Conservation (phyloP, 768 basidiomycete species). For the Gautieria morchelliformis region DNA sequence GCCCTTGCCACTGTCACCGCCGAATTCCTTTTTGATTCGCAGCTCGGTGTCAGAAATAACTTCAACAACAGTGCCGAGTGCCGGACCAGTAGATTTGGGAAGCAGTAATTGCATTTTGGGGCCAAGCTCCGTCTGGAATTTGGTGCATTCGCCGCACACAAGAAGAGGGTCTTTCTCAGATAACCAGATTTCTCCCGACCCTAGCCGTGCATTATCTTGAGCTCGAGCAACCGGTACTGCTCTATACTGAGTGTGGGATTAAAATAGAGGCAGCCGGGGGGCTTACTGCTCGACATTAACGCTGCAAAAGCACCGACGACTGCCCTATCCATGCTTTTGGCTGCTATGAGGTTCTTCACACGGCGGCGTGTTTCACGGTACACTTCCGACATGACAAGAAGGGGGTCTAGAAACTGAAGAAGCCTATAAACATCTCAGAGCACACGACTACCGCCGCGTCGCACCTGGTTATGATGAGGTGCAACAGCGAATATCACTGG, state of each 20-base stretch:
- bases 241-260: constrained; percentile 9
- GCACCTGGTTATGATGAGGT: constrained; percentile 85
- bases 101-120: constrained; percentile 83
- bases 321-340: constrained; percentile 74
- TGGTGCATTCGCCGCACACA: constrained; percentile 75
- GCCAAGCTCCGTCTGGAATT: constrained; percentile 61
- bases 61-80: constrained; percentile 75
- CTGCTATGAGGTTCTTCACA: constrained; percentile 83
- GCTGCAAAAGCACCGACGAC: constrained; percentile 74
- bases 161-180: constrained; percentile 70
- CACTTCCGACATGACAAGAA: constrained; percentile 77
- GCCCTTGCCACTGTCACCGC: constrained; percentile 68
- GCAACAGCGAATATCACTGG: constrained; percentile 91
- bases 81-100: constrained; percentile 67
- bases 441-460: constrained; percentile 3
- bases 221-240: constrained; percentile 91
- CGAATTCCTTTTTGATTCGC: constrained; percentile 79
- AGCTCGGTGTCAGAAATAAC: constrained; percentile 84
- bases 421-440: not conserved
- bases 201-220: constrained; percentile 72
- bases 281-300: constrained; percentile 80
- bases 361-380: constrained; percentile 73
- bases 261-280: constrained; percentile 12
- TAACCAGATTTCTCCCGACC: constrained; percentile 61
- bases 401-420: constrained; percentile 80